Evolutionary conservation across 192 early-diverging fungal species (phyloP).

Genomic region (Rhizoclosmatium sp.): DNA sequence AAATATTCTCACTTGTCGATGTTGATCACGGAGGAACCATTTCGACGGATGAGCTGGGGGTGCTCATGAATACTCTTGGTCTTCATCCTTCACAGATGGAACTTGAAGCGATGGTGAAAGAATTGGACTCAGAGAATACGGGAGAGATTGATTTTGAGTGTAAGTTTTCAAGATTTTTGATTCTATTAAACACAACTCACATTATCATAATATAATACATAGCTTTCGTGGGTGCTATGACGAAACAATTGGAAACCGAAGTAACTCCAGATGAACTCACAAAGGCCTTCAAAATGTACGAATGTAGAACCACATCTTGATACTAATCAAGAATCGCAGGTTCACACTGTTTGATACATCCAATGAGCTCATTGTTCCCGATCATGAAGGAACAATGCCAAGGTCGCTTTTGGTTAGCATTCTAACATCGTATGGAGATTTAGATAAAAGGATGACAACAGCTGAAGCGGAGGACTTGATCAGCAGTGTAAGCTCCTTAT

Average conservation of each 20-base stretch:
- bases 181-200: neutral
- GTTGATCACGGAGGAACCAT: slow-evolving; percentile 55
- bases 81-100: slow-evolving; percentile 57
- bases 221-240: slow-evolving; percentile 64
- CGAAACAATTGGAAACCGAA: slow-evolving; percentile 58
- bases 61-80: slow-evolving; percentile 63
- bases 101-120: slow-evolving; percentile 61
- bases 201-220: neutral
- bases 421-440: slow-evolving; percentile 54
- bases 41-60: slow-evolving; percentile 50
- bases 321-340: slow-evolving; percentile 8
- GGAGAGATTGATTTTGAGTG: slow-evolving; percentile 69
- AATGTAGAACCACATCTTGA: neutral
- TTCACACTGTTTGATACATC: slow-evolving; percentile 8
- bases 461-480: slow-evolving; percentile 61
- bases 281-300: slow-evolving; percentile 52
- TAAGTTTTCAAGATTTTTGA: slow-evolving; percentile 30
- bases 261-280: slow-evolving; percentile 54
- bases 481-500: slow-evolving; percentile 43
- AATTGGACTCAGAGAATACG: slow-evolving; percentile 57
- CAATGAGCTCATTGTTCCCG: slow-evolving; percentile 15
- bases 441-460: slow-evolving; percentile 45
- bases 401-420: slow-evolving; percentile 42
- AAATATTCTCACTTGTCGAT: slow-evolving; percentile 67
- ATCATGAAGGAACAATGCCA: slow-evolving; percentile 40